Base-by-base conservation (phyloP, 1,284 basidiomycete genomes). In the Rhodotorula sp. region DNA sequence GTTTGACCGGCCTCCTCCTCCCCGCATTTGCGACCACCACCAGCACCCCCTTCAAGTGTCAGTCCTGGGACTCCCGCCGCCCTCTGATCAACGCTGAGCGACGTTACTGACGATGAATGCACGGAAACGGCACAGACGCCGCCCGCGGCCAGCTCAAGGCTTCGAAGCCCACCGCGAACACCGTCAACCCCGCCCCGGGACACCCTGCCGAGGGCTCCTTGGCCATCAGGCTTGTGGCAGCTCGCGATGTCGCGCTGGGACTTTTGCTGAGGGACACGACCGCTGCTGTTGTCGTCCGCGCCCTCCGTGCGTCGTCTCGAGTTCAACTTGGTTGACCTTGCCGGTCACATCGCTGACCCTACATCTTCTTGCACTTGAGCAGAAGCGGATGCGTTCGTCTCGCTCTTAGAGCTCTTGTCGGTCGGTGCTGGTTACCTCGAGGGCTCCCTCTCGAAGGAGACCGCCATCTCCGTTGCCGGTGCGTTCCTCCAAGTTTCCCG, bases 261-360 rank as follows among this genome's bases (percentile, higher is more conserved):
- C 68, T 76, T 51, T 36, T 76, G 20, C 67, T 76, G 60, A 67
- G 75, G 39, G 75, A 76, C 67, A 67, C 68, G 17, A 69, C 75
- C 66, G 66, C 71, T n/a, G 71, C 75, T 29, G 75, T 76, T 48
- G 73, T 76, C 49, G 65, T 68, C 39, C 75, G 75, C 24, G 75
- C 71, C 49, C 67, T 76, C 53, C 74, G 71, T 72, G 39, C 48
- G 66, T 65, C 46, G 4, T 17, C 6, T 32, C n/a, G 24, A 8
- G 44, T 1, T 36, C 46, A 2, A 22, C n/a, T 22, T 0, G 36
- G 13, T 46, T 24, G 5, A 0, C 0, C 32, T 32, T 24, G 8
- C 20, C 61, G 44, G 9, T 9, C 2, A n/a, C n/a, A 15, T 2
- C 8, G 48, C 57, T 61, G 53, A 57, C 39, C 10, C 6, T 13